Evolutionary conservation across 164 flowering plant species (phyloP), one percentile per base, ranked within the genome.

Genomic region (Cinnamomum micranthum): DNA sequence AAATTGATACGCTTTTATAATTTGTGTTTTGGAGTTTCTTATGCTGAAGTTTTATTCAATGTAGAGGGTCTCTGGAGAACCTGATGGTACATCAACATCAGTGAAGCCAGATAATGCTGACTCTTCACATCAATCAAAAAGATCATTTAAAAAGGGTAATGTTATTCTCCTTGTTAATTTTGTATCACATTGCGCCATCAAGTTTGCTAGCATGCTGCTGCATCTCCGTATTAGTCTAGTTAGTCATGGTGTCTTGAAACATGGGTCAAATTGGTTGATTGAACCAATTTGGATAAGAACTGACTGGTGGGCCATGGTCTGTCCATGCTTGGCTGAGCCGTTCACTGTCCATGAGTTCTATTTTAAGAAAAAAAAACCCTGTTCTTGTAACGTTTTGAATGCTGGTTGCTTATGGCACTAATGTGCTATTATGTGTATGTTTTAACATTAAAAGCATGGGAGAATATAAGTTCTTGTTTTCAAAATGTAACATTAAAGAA

Each of bases 71-170:
- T 77, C 90, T 62, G 91, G 88, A 86, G 97, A 89, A 70, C 22
- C 80, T 66, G 92, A 85, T 60, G 85, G 82, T 81, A 76, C 85
- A 6, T 76, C 90, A 4, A 83, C 82, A 74, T 74, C 95, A 35
- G 87, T 78, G 27, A 80, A 85, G 64, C 47, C 90, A 17, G 91
- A 85, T 72, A 71, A 80, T 77, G 81, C 14, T 74, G 91, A 84
- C 22, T 59, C 88, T 47, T 77, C 88, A 70, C 85, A 87, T 60
- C 85, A 80, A 63, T 76, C 88, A 23, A 82, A 85, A 47, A 78
- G 74, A 51, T 86, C 86, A 75, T 78, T 95, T 64, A 93, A 74
- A 81, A 95, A 81, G 85, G 99, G 99, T 91, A 82, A 76, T 35
- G 51, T 51, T 27, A 28, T 35, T 25, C 70, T 52, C 25, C 65